Base-by-base conservation (phyloP, 1,284 basidiomycete species). In the Boletus sp. region DNA sequence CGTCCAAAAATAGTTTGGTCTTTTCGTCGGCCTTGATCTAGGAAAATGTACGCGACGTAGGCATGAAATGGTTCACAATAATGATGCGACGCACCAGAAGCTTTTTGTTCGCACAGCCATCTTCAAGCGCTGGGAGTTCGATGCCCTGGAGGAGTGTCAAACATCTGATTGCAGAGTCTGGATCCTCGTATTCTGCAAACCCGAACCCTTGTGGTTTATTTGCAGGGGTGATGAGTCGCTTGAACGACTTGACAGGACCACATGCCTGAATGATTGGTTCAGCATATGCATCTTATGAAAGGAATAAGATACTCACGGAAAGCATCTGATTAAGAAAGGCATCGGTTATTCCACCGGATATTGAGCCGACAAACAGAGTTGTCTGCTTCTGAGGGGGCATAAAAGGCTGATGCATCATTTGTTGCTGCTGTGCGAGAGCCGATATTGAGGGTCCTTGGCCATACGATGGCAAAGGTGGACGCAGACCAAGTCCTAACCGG, bases 181-280 rank as follows among this genome's bases (percentile, higher is more conserved):
- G 92, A 60, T 94, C 93, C 71, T 95, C 91, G 70, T 87, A 97
- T 71, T 94, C 91, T 43, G 94, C 95, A 74, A 98, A 98, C 5
- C 94, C 96, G 71, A 98, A 98, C 4, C 94, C 94, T 78, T 96
- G 94, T 6, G 94, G 94, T 74, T 95, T 95, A 65, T 94, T 94
- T 16, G 89, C 89, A 10, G 93, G 91, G 0, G 92, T 94, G 49
- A 92, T 91, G 17, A 96, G 87, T 13, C 95, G 88, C 70, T 97
- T 98, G 77, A 97, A 91, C 6, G 91, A 92, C 61, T 88, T 87
- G 56, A 97, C 80, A 4, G 88, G 84, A 27, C 96, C 96, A 73
- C 95, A 98, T 28, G 95, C 88, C 93, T 95, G 61, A 19, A 30
- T 28, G 23, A 23, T 19, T 3, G 21, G 21, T 38, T n/a, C 21